Conservation (phyloP, 1,284 basidiomycete species). For the Malassezia furfur region DNA sequence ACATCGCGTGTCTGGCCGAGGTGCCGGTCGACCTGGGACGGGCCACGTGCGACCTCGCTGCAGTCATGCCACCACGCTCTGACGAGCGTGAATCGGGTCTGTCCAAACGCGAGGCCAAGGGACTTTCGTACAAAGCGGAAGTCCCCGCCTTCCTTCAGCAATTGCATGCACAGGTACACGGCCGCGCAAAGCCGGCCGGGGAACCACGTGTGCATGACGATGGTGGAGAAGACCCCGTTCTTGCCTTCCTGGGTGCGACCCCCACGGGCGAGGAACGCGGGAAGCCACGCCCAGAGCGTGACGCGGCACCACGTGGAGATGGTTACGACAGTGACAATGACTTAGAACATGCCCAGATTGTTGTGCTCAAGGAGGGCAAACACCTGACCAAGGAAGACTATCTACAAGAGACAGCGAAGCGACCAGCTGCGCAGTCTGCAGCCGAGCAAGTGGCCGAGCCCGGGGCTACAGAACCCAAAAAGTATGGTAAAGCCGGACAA, state of each 20-base stretch:
- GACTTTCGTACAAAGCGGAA: constrained; percentile 1
- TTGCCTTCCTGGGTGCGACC: not conserved
- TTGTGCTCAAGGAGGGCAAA: constrained; percentile 33
- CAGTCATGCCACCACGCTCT: not conserved
- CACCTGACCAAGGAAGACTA: constrained; percentile 28
- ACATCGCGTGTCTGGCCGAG: not conserved
- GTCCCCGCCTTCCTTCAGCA: constrained; percentile 6
- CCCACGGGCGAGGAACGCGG: not conserved
- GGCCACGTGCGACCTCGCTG: not conserved
- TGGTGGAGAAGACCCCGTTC: constrained; percentile 2
- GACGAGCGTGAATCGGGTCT: not conserved
- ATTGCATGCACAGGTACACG: constrained; percentile 10
- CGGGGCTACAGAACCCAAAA: no score
- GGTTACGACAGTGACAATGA: constrained; percentile 23
- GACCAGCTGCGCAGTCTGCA: no score
- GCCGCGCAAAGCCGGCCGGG: not conserved
- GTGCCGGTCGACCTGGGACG: no score
- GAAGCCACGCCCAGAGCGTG: not conserved
- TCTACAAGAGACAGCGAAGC: not conserved
- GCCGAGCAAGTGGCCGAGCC: no score
- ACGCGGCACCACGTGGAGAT: constrained; percentile 6
- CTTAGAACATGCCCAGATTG: constrained; percentile 27
- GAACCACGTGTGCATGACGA: not conserved
- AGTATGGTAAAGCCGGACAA: not conserved
- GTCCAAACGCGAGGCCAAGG: not conserved